A percentile compares a stretch with the other conserved stretches of the same genome.
Evolutionary conservation across 352 stramenopile genomes (phyloP).

Genomic region (Globisporangium polare): DNA sequence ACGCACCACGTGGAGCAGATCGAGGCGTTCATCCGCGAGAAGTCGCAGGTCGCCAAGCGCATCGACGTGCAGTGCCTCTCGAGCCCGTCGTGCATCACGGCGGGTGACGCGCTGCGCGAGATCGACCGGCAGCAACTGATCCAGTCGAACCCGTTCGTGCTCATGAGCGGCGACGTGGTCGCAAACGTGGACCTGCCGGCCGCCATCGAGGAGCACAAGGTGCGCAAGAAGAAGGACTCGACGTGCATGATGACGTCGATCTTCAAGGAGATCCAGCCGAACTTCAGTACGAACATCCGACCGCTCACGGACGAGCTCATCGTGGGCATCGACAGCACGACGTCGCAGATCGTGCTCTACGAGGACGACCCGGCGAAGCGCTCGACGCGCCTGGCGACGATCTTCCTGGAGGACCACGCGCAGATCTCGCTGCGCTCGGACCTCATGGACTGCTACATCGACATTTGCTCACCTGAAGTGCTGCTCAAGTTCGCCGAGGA

Average conservation of each 20-base stretch:
- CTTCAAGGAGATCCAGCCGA: slow-evolving; percentile 86
- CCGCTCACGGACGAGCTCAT: slow-evolving; percentile 79
- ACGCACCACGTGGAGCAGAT: slow-evolving; percentile 84
- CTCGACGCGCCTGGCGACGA: slow-evolving; percentile 49
- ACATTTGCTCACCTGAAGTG: slow-evolving; percentile 98
- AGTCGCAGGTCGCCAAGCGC: slow-evolving; percentile 52
- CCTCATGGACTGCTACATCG: slow-evolving; percentile 96
- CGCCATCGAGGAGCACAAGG: slow-evolving; percentile 69
- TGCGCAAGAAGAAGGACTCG: slow-evolving; percentile 86
- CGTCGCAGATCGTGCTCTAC: slow-evolving; percentile 83
- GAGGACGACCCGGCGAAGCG: slow-evolving; percentile 57
- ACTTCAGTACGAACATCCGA: slow-evolving; percentile 51
- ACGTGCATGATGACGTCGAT: slow-evolving; percentile 96
- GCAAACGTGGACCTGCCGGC: slow-evolving; percentile 93
- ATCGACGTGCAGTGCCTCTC: slow-evolving; percentile 68
- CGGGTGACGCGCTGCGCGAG: slow-evolving; percentile 94
- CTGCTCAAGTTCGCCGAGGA: slow-evolving; percentile 97
- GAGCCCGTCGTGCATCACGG: slow-evolving; percentile 84
- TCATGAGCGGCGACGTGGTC: slow-evolving; percentile 96
- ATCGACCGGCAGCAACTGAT: slow-evolving; percentile 94
- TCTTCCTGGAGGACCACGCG: slow-evolving; percentile 82
- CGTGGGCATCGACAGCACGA: slow-evolving; percentile 71
- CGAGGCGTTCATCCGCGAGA: slow-evolving; percentile 72
- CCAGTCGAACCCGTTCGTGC: slow-evolving; percentile 96
- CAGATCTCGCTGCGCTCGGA: slow-evolving; percentile 91